phyloP scores from a whole-genome alignment of 2,329 filamentous ascomycete genomes.

The Botrytis pseudocinerea region DNA sequence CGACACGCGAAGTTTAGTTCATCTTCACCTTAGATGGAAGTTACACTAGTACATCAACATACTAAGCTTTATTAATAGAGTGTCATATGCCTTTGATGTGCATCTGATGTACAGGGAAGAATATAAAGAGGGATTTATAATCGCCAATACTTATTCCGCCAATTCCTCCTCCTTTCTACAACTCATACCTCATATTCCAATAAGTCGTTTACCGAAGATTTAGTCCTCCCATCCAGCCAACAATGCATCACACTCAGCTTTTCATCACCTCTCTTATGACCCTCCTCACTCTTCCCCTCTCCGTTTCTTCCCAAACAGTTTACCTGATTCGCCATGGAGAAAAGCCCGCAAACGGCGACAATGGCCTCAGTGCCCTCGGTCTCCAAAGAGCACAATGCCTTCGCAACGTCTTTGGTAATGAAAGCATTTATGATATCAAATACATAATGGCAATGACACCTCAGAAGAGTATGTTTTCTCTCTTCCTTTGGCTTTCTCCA shows the following conservation, averaged over 20 bases:
- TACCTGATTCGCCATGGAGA: constrained; percentile 66
- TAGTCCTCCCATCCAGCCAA: neutral
- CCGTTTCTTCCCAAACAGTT: constrained; percentile 45
- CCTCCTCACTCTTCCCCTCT: neutral
- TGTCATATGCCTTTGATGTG: neutral
- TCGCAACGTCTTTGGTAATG: constrained; percentile 54
- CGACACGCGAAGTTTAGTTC: neutral
- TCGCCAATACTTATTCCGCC: neutral
- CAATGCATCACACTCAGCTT: neutral
- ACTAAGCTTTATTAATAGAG: neutral
- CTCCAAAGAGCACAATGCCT: constrained; percentile 59
- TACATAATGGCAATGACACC: constrained; percentile 59
- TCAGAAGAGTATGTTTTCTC: constrained; percentile 45
- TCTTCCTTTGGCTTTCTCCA: neutral
- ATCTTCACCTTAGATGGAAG: neutral
- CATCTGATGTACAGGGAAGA: neutral
- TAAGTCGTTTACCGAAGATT: neutral
- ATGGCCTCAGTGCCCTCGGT: constrained; percentile 54
- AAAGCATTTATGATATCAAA: constrained; percentile 55
- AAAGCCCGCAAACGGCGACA: constrained; percentile 52
- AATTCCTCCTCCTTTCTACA: neutral
- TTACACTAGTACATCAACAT: neutral
- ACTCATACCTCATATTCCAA: neutral
- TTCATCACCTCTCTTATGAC: neutral
- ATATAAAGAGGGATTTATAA: neutral